Percentiles rank a stretch among this genome's conserved stretches.
Conservation (phyloP, 257 asterid species). For the Catharanthus roseus region DNA sequence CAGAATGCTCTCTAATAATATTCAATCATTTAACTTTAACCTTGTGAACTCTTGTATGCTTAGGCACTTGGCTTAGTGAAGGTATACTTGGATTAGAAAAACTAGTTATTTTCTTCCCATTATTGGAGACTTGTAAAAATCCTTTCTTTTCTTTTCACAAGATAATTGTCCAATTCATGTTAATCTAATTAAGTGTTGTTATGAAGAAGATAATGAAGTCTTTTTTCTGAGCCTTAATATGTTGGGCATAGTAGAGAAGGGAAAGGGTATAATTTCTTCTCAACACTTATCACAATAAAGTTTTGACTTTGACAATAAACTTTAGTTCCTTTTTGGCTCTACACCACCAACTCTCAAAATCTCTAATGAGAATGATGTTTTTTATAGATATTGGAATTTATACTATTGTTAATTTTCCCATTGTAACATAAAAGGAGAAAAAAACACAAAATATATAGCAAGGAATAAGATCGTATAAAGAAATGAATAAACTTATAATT, state of each 20-base stretch:
- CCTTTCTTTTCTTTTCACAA: neutral
- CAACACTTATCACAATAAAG: neutral
- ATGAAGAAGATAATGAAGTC: neutral
- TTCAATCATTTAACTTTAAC: neutral
- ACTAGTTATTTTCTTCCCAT: neutral
- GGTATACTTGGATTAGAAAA: neutral
- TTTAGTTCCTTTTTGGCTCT: neutral
- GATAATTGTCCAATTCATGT: neutral
- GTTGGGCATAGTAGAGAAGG: neutral
- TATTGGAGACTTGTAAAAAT: neutral
- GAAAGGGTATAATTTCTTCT: neutral
- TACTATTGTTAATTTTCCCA: no score
- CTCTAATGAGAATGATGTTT: no score
- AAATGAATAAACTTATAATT: no score
- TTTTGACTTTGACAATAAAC: neutral
- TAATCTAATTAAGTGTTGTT: neutral
- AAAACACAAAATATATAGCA: no score
- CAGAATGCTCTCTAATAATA: no score
- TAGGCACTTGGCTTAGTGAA: neutral
- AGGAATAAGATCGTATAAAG: no score
- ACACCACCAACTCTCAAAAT: neutral
- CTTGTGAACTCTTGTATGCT: no score
- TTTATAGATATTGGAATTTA: no score
- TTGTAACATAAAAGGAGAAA: no score
- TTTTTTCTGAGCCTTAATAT: neutral